Percentiles rank a stretch among this genome's conserved stretches.
Evolutionary conservation across 2,329 filamentous ascomycete species (phyloP).

Genomic region (Camptophora hylomeconis): DNA sequence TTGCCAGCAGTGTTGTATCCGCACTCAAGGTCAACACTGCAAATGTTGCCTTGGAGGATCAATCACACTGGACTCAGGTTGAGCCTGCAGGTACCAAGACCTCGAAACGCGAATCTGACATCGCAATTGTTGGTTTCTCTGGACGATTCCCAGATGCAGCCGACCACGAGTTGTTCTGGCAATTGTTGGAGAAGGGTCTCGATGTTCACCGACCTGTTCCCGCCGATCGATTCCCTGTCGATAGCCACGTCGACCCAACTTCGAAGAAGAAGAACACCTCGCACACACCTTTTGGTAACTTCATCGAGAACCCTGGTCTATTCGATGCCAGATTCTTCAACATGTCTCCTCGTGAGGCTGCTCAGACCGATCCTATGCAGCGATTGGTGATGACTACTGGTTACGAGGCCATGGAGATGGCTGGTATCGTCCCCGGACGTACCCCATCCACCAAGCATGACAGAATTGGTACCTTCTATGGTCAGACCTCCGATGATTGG

Average conservation of each 20-base stretch:
- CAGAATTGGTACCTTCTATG: conserved; percentile 61
- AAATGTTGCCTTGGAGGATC: conserved; percentile 19
- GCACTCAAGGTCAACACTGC: conserved; percentile 32
- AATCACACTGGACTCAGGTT: conserved; percentile 29
- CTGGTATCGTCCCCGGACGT: conserved; percentile 60
- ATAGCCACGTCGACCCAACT: conserved; percentile 57
- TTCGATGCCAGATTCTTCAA: conserved; percentile 82
- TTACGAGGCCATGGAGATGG: conserved; percentile 72
- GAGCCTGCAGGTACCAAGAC: conserved; percentile 17
- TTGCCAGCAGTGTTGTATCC: conserved; percentile 42
- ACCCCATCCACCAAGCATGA: conserved; percentile 53
- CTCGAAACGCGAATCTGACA: conserved; percentile 47
- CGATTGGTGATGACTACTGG: conserved; percentile 62
- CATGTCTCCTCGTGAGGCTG: conserved; percentile 70
- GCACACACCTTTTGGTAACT: conserved; percentile 64
- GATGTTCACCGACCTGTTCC: conserved; percentile 53
- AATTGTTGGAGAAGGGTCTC: conserved; percentile 58
- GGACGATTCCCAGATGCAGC: conserved; percentile 64
- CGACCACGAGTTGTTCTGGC: conserved; percentile 60
- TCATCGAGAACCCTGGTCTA: conserved; percentile 59
- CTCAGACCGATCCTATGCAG: conserved; percentile 71
- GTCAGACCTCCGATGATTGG: conserved; percentile 64
- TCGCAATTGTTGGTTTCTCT: conserved; percentile 76
- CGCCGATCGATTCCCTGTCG: conserved; percentile 58
- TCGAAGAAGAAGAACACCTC: conserved; percentile 65